Evolutionary conservation across 805 yeast species (phyloP), one percentile per base, ranked within the genome.

Genomic region (Ogataea siamensis): DNA sequence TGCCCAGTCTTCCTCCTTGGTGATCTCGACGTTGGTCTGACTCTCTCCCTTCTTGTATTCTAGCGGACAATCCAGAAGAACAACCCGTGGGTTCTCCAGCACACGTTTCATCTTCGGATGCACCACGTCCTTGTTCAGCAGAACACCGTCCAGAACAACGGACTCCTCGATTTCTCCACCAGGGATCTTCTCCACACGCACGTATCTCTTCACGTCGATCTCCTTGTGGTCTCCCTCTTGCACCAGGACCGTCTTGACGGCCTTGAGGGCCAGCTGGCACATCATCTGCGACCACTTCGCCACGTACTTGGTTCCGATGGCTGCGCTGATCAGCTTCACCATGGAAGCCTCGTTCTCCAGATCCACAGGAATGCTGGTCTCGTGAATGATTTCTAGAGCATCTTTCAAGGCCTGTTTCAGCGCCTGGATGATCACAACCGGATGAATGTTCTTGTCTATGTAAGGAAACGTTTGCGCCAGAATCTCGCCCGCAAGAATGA

Each of bases 31-130:
- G 66, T 93, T 91, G 37, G 98, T 93, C 65, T 93, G 99, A 3
- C 97, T 88, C 68, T 93, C 99, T 49, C 99, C 99, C 74, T 93
- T 93, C 70, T 93, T 93, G 70, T 93, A 93, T 67, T 93, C 99
- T 54, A 93, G 73, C 9, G 99, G 97, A 66, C 97, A 89, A 67
- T 93, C 99, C 52, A 93, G 73, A 50, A 93, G 73, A 13, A 93
- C 76, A 39, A 93, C 78, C 48, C 91, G 77, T 34, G 99, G 99
- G 56, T 87, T 85, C 60, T 83, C 85, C 51, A 93, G 84, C 53
- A 70, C 58, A 62, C 99, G 80, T 53, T 82, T 82, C 99, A 93
- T 93, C 64, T 89, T 88, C 47, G 99, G 99, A 66, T 93, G 99
- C n/a, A 94, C 88, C 41, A 93, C 94, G 60, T 93, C 99, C 66